A percentile compares a stretch with the other conserved stretches of the same genome.
Conservation (phyloP, 495 filamentous ascomycete species). For the Penicilliopsis zonata region DNA sequence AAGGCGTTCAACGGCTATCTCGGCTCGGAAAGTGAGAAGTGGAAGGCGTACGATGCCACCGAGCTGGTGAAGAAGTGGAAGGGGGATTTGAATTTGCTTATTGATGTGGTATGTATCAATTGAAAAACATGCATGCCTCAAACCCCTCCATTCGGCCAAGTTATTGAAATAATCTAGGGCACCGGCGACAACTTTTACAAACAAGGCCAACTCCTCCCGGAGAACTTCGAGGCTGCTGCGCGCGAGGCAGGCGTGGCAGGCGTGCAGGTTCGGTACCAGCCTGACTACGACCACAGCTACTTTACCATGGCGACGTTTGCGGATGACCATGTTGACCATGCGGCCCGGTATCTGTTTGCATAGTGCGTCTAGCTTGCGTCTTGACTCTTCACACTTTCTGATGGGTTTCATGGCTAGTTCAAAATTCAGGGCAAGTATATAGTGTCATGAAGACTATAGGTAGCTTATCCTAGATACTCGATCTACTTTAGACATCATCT, state of each 20-base stretch:
- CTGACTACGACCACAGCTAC: slow-evolving; percentile 94
- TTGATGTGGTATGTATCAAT: slow-evolving; percentile 74
- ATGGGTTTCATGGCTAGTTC: neutral
- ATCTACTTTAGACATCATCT: too few relatives aligned
- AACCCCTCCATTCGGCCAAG: neutral
- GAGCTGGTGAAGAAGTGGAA: slow-evolving; percentile 71
- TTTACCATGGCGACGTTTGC: slow-evolving; percentile 85
- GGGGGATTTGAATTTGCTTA: slow-evolving; percentile 57
- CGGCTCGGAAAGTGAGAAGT: slow-evolving; percentile 57
- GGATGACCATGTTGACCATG: slow-evolving; percentile 82
- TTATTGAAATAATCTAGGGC: slow-evolving; percentile 34
- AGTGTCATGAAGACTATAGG: too few relatives aligned
- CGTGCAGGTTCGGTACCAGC: slow-evolving; percentile 67
- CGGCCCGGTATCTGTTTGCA: slow-evolving; percentile 66
- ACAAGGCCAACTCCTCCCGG: slow-evolving; percentile 79
- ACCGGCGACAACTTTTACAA: slow-evolving; percentile 95
- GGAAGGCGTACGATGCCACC: slow-evolving; percentile 87
- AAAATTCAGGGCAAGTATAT: neutral
- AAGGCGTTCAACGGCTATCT: slow-evolving; percentile 93
- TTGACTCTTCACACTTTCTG: neutral
- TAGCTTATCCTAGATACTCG: too few relatives aligned
- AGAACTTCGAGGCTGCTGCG: slow-evolving; percentile 79
- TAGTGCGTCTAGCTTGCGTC: slow-evolving; percentile 27
- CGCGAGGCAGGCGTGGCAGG: slow-evolving; percentile 55
- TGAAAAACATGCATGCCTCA: too few relatives aligned